Evolutionary conservation across 108 stramenopile genomes (phyloP), one percentile per base, ranked within the genome.

Genomic region (Nitzschia putrida): DNA sequence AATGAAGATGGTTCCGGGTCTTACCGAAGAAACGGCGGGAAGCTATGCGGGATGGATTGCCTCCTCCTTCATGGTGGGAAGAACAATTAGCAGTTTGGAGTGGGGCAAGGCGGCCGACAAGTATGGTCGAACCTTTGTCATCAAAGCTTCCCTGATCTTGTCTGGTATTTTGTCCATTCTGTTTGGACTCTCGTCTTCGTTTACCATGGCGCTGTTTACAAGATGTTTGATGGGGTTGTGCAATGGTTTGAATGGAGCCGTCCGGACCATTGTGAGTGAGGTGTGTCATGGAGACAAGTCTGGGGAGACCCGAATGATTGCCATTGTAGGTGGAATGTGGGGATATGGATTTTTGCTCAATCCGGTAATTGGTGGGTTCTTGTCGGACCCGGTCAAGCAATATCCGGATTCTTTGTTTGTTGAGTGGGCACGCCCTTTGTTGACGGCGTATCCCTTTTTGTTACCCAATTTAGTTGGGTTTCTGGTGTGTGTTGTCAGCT

Each of bases 31-130:
- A 63, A 76, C 61, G 18, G 84, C 77, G 6, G 90, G 90, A 5
- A 64, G 76, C 3, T 91, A 83, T 60, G 87, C 90, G 8, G 90
- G 87, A 7, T 60, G 86, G 11, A 43, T 91, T 16, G 83, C 90
- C 2, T 79, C 80, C 0, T 79, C 84, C 20, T 91, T 91, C 71
- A 90, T 87, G 86, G 64, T 76, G 22, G 89, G 89, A n/a, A 25
- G 89, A 53, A 67, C 81, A 1, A 59, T 73, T 8, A 78, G 71
- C 2, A 58, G 83, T 7, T 86, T 79, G 64, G 53, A 51, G 8
- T 91, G 87, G 87, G 90, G 85, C 7, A 61, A 63, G 40, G 39
- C 74, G 7, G 85, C 85, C 8, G 90, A 91, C 82, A 41, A 56
- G 40, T 85, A 88, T 64, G 90, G 90, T 9, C 85, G 90, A 3